Base-by-base conservation (phyloP, 441 rosid genomes). In the Sinapis alba region DNA sequence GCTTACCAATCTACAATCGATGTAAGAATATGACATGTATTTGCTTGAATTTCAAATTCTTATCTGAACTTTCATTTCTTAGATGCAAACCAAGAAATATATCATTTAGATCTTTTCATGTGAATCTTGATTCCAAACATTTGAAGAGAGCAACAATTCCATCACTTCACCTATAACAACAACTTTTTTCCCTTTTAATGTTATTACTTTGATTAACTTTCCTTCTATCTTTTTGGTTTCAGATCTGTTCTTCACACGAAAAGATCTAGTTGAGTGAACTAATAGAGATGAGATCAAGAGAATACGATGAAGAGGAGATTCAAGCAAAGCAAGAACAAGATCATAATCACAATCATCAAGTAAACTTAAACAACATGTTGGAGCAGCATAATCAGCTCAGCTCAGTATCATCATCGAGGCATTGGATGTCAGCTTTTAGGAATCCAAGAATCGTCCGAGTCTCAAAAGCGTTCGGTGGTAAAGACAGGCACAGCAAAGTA, bases 401-500 rank as follows among this genome's bases (percentile, higher is more conserved):
- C n/a, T 38, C n/a, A 3, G 41, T 84, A 71, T 75, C 92, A 19
- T 72, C 84, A 7, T 84, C 94, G 18, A 89, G 95, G 66, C 91
- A 85, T 64, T 92, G 97, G 97, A 53, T 74, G 0, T 84, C 97
- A 30, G 92, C 87, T 3, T 88, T 92, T 73, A 79, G 97, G 54
- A 92, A 92, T 57, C 98, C 98, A 12, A 89, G 98, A 82, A 92
- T 94, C 16, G 96, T 92, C 0, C 82, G 98, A 1, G 97, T 88
- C 18, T 88, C 97, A 0, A 86, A 91, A 9, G 54, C 91, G 18
- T 92, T 92, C 9, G 97, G 97, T 58, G 95, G 98, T 5, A 94
- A 94, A 84, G 98, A 94, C 62, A 88, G 97, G 86, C 98, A 94
- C 27, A 90, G 97, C 85, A 94, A 94, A 79, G 98, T 94, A 3